A percentile compares a stretch with the other conserved stretches of the same genome.
phyloP scores from a whole-genome alignment of 352 stramenopile species.

The Globisporangium mamillatum region DNA sequence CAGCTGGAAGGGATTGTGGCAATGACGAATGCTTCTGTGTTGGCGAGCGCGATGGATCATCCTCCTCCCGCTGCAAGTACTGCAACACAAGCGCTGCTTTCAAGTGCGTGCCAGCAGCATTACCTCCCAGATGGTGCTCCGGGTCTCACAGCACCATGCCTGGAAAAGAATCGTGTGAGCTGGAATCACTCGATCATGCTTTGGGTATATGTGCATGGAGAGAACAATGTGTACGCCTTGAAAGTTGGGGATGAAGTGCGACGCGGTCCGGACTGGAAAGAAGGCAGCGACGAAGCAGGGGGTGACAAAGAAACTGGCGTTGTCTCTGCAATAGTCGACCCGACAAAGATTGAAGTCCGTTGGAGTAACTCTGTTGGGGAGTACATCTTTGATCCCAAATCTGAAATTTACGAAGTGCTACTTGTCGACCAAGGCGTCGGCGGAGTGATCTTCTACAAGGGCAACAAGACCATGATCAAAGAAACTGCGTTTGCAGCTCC shows the following conservation, averaged over 20 bases:
- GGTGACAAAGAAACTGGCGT: constrained; percentile 29
- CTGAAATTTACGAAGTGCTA: constrained; percentile 49
- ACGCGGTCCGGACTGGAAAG: constrained; percentile 48
- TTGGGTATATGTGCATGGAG: constrained; percentile 58
- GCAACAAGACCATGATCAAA: constrained; percentile 57
- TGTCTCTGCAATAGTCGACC: constrained; percentile 41
- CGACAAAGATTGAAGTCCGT: constrained; percentile 46
- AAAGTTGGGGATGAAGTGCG: constrained; percentile 70
- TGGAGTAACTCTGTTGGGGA: constrained; percentile 39
- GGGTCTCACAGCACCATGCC: constrained; percentile 37
- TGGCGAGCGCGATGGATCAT: neutral
- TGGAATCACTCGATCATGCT: constrained; percentile 83
- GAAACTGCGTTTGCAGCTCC: constrained; percentile 40
- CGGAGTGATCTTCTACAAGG: constrained; percentile 70
- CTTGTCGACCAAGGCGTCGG: constrained; percentile 49
- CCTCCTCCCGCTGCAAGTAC: neutral
- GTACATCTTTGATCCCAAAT: constrained; percentile 55
- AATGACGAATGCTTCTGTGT: constrained; percentile 12
- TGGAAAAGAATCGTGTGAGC: constrained; percentile 28
- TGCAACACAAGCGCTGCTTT: neutral
- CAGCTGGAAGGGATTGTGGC: constrained; percentile 57
- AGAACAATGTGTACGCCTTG: constrained; percentile 44
- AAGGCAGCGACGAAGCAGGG: constrained; percentile 20
- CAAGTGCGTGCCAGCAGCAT: constrained; percentile 5
- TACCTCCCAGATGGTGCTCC: constrained; percentile 41